phyloP scores from a whole-genome alignment of 129 eudicot species.

The Flaveria ramosissima region DNA sequence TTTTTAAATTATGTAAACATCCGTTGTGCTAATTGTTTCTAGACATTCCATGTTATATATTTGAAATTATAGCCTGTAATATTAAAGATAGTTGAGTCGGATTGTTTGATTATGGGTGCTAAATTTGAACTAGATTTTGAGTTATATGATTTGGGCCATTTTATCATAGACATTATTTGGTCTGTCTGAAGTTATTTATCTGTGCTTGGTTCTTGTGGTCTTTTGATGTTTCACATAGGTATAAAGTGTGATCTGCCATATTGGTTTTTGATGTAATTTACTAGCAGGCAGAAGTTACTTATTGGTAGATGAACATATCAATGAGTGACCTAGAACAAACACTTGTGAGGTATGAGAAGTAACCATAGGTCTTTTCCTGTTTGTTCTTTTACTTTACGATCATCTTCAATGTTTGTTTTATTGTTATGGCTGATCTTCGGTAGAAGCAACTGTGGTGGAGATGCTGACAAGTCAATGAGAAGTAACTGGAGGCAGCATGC shows the following conservation, averaged over 20 bases:
- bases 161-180: neutral
- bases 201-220: neutral
- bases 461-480: constrained; percentile 45
- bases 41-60: neutral
- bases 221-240: neutral
- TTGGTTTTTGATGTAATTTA: constrained; percentile 20
- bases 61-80: neutral
- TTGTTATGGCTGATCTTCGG: constrained; percentile 41
- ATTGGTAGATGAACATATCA: constrained; percentile 27
- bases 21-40: neutral
- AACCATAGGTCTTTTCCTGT: constrained; percentile 13
- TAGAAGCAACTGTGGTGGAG: constrained; percentile 38
- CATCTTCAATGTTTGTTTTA: constrained; percentile 18
- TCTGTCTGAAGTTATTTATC: neutral
- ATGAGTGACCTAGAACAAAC: constrained; percentile 37
- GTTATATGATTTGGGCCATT: neutral
- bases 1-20: neutral
- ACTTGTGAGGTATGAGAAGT: constrained; percentile 44
- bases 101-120: neutral
- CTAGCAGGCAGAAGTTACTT: constrained; percentile 7
- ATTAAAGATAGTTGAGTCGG: neutral
- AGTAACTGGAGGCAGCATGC: constrained; percentile 68
- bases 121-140: neutral
- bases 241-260: neutral
- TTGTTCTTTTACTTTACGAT: neutral